Evolutionary conservation across 1,139 yeast genomes (phyloP), one percentile per base, ranked within the genome.

Genomic region (Torulaspora globosa): DNA sequence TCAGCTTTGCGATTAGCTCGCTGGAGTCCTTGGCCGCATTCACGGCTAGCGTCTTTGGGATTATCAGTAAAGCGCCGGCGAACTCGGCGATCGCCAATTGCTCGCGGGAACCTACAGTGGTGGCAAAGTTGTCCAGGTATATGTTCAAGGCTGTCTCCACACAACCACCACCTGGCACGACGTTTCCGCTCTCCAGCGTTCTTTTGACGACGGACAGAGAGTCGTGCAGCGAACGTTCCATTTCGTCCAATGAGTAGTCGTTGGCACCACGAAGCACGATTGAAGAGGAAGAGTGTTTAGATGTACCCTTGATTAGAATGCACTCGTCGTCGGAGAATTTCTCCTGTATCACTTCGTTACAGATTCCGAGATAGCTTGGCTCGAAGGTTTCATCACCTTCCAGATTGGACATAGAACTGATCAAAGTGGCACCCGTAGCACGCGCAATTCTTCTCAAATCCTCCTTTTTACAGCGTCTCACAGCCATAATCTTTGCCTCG

Each of bases 101-200:
- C 69, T 94, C 99, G 65, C 99, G 81, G 18, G 97, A 88, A 3
- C 97, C 97, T 49, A 90, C 92, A 1, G 97, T 89, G 8, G 98
- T 92, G 37, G 98, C 98, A 69, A 94, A 92, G 67, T 88, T 92
- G 69, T 94, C 98, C 65, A 94, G 76, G 67, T 88, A 94, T 49
- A 94, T 89, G 71, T 89, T 90, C 59, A 94, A 77, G 9, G 98
- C 97, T 39, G 96, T 77, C 71, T 94, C 99, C 39, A 92, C 98
- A 18, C 97, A 96, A 53, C 99, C 99, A 54, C 98, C 99, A 48
- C 99, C 99, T 39, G 98, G 97, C 8, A 94, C 98, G 48, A 94
- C 94, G 56, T 78, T 71, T 12, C 97, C 97, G 62, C 94, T 82
- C 70, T 94, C 99, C 57, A 94, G 78, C 14, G 98, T 89, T 67